Conservation (phyloP, 805 yeast species). For the Ogataea nonfermentans region DNA sequence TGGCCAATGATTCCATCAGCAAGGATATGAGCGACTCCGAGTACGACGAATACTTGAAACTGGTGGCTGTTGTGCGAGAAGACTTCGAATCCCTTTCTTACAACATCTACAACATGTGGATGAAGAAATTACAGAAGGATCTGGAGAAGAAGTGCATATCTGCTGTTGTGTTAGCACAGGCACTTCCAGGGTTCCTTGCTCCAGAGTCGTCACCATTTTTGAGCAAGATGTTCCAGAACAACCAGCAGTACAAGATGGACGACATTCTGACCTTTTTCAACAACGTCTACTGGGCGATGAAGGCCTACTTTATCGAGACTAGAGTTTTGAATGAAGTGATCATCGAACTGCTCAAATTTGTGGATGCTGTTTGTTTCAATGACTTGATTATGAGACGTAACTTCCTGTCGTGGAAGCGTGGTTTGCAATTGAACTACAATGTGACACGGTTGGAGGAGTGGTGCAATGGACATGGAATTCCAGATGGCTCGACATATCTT, state of each 20-base stretch:
- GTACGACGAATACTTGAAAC: constrained; percentile 81
- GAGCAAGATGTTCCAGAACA: constrained; percentile 74
- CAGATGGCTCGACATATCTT: constrained; percentile 80
- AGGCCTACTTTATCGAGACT: constrained; percentile 80
- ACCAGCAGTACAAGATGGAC: constrained; percentile 85
- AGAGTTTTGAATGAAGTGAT: constrained; percentile 83
- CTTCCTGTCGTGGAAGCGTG: constrained; percentile 96
- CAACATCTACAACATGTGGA: constrained; percentile 95
- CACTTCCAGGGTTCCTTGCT: constrained; percentile 93
- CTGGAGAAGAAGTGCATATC: constrained; percentile 88
- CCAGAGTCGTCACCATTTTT: constrained; percentile 79
- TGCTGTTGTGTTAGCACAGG: constrained; percentile 93
- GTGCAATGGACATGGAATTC: constrained; percentile 92
- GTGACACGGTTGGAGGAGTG: constrained; percentile 96
- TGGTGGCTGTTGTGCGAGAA: constrained; percentile 88
- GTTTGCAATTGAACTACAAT: constrained; percentile 92
- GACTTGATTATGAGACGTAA: constrained; percentile 92
- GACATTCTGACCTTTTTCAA: constrained; percentile 87
- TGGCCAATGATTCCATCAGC: constrained; percentile 75
- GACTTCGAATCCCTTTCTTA: constrained; percentile 91
- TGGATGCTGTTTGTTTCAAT: constrained; percentile 92
- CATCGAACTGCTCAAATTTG: constrained; percentile 75
- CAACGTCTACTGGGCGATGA: constrained; percentile 90
- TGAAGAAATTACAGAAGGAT: constrained; percentile 89
- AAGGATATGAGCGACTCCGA: constrained; percentile 88